Evolutionary conservation across 768 basidiomycete genomes (phyloP), one percentile per base, ranked within the genome.

Genomic region (Daedaleopsis nitida): DNA sequence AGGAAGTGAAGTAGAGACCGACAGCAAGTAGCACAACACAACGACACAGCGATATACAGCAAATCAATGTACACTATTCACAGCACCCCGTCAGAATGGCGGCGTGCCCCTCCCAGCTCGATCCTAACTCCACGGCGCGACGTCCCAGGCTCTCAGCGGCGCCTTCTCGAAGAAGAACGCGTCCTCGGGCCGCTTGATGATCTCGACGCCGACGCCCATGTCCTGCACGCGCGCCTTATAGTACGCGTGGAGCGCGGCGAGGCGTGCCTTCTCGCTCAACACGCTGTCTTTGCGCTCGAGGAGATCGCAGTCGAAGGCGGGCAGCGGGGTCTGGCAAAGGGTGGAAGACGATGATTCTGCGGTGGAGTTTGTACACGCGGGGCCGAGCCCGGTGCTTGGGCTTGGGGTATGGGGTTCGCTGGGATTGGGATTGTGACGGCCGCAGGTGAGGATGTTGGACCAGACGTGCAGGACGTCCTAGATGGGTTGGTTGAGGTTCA

Each of bases 181-280:
- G 16, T 72, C 69, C 21, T 69, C 68, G 0, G 71, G 71, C 13
- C 66, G 59, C 17, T 57, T 58, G 61, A 72, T 72, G 12, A 72
- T 65, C 55, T 68, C 62, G 3, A 67, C 57, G 2, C 21, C 53
- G 5, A 44, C 58, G 19, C 63, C 64, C 51, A 65, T 59, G 19
- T 51, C 55, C 52, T 55, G 59, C n/a, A 60, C 64, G 23, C 59
- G 63, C 16, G 60, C 52, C 7, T 56, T 47, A 48, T 63, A 64
- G 58, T 68, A 66, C 14, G 58, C 54, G 54, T 60, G 62, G 23
- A 64, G 57, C 23, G 66, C 61, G 4, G 57, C 64, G 23, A 63
- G 59, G 43, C 64, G 66, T 2, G 58, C 58, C 35, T 66, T 60
- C 45, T 66, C 65, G 44, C 59, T 62, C 5, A 54, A 23, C n/a